phyloP scores from a whole-genome alignment of 306 rosid species.

The Castanea mollissima region DNA sequence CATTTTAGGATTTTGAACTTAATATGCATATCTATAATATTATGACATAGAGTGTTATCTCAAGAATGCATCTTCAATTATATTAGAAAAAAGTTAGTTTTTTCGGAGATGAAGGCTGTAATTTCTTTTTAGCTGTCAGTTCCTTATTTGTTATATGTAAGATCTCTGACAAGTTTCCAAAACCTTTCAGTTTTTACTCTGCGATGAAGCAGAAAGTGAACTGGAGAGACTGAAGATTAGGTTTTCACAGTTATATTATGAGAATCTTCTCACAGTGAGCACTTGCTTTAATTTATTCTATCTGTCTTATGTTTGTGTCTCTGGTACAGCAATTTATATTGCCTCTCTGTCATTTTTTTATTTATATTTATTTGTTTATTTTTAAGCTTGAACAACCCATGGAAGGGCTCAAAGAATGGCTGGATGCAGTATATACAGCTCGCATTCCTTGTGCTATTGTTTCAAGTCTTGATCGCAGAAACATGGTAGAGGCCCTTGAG shows the following conservation, averaged over 20 bases:
- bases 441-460: conserved; percentile 94
- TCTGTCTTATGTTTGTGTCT: not conserved
- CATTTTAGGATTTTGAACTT: not conserved
- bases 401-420: conserved; percentile 90
- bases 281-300: conserved; percentile 14
- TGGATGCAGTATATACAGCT: conserved; percentile 85
- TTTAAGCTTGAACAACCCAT: conserved; percentile 66
- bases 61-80: not conserved
- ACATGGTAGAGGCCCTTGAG: conserved; percentile 66
- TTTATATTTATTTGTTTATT: not conserved
- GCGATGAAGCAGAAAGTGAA: conserved; percentile 56
- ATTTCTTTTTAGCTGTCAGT: not conserved
- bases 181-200: conserved; percentile 64
- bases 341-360: not conserved
- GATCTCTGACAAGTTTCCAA: conserved; percentile 25
- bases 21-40: not conserved
- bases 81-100: not conserved
- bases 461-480: conserved; percentile 88
- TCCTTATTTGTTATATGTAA: not conserved
- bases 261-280: conserved; percentile 78
- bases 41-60: not conserved
- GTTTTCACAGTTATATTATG: conserved; percentile 77
- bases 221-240: conserved; percentile 61
- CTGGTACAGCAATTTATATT: conserved; percentile 12
- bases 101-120: not conserved